Evolutionary conservation across 345 rosid species (phyloP).

Genomic region (Eutrema yunnanense): DNA sequence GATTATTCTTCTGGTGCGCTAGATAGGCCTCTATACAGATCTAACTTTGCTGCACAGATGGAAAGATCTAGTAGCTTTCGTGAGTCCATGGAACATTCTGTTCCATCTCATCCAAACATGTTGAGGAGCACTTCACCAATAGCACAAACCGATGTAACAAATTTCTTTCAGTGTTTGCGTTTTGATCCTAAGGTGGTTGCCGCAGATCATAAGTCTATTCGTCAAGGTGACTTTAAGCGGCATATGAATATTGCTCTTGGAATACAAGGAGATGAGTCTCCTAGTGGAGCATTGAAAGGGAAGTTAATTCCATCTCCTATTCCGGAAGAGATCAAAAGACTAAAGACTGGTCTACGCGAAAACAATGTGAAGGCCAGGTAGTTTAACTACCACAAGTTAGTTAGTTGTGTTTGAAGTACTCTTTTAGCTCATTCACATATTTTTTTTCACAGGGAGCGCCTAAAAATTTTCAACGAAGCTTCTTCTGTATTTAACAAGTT

Average conservation of each 20-base stretch:
- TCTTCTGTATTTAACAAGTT: conserved; percentile 70
- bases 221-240: conserved; percentile 65
- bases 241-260: conserved; percentile 66
- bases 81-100: conserved; percentile 65
- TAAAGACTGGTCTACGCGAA: conserved; percentile 58
- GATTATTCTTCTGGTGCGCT: conserved; percentile 77
- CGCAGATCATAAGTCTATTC: conserved; percentile 66
- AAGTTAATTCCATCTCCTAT: conserved; percentile 43
- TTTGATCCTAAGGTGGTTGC: conserved; percentile 72
- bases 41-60: conserved; percentile 58
- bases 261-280: conserved; percentile 63
- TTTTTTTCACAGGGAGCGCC: conserved; percentile 61
- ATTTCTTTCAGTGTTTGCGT: conserved; percentile 65
- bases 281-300: conserved; percentile 48
- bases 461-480: conserved; percentile 69
- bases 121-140: conserved; percentile 51
- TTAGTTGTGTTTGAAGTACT: conserved; percentile 7
- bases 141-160: conserved; percentile 60
- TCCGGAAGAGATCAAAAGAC: conserved; percentile 77
- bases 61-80: conserved; percentile 89
- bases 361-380: conserved; percentile 78
- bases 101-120: conserved; percentile 54
- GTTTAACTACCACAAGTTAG: conserved; percentile 19
- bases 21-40: conserved; percentile 75
- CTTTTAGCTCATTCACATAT: conserved; percentile 29